Evolutionary conservation across 2,329 filamentous ascomycete species (phyloP), one percentile per base, ranked within the genome.

Genomic region (Rhytidhysteron rufulum): DNA sequence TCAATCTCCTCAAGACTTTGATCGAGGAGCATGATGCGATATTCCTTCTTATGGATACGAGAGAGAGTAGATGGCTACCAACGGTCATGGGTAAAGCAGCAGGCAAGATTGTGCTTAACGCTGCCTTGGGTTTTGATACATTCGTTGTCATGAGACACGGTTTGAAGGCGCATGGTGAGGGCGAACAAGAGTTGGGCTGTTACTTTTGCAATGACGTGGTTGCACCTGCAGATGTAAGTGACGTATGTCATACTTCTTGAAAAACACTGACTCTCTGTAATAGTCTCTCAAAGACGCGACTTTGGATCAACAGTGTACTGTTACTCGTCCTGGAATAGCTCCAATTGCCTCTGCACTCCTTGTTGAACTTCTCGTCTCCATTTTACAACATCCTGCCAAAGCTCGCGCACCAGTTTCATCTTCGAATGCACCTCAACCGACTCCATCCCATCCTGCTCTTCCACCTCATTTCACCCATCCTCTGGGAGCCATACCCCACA

Each of bases 191-290:
- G 19, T 74, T 97, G 19, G 93, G 93, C 8, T 98, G 93, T 67
- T 98, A 98, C 64, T 98, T 97, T 67, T 98, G 93, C 69, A 97
- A 95, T 57, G 93, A 98, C 62, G 91, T 98, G 19, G 91, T 97
- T 36, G 88, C 91, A 5, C 93, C 93, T 17, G 85, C 85, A 47
- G 88, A 97, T 70, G 90, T 95, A 71, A 80, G 85, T 77, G 36
- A 2, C 19, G 44, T 31, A 27, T 37, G 37, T 32, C 20, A 15
- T 25, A 10, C 40, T 42, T 41, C 41, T 11, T 31, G 9, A 4
- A 22, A 44, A 18, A 27, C n/a, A 20, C 4, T 17, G 49, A 44
- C 50, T 62, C 43, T 36, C 34, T 15, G n/a, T n/a, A n/a, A 35
- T 56, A 95, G 87, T 95, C 89, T 2, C 79, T 95, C 59, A 95